Conservation (phyloP, 805 yeast genomes). For the Hanseniaspora jakobsenii region DNA sequence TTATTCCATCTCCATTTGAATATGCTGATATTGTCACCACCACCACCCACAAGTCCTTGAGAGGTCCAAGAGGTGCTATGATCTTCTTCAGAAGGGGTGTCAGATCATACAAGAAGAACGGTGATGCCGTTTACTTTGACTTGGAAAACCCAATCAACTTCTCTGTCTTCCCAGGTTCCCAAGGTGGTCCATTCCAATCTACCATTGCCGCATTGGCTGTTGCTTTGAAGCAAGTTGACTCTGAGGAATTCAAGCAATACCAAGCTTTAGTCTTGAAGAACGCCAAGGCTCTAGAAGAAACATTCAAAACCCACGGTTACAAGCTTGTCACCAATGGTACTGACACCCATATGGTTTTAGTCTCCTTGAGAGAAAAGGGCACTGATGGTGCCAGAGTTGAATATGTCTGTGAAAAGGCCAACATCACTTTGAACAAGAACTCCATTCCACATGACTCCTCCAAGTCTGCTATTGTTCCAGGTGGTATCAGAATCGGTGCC, state of each 20-base stretch:
- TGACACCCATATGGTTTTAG: constrained; percentile 91
- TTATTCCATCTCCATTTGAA: constrained; percentile 91
- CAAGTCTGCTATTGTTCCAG: constrained; percentile 88
- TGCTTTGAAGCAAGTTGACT: constrained; percentile 85
- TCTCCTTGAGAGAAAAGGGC: constrained; percentile 75
- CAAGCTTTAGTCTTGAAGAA: constrained; percentile 79
- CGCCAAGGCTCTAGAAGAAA: constrained; percentile 70
- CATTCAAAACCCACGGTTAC: constrained; percentile 62
- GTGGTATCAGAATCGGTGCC: constrained; percentile 94
- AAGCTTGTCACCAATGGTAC: constrained; percentile 87
- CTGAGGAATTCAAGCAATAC: constrained; percentile 83
- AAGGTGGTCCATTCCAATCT: constrained; percentile 99
- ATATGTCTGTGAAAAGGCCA: constrained; percentile 83
- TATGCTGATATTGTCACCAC: constrained; percentile 96
- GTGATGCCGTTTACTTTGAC: constrained; percentile 82
- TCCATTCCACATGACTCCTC: constrained; percentile 85
- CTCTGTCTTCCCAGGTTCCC: constrained; percentile 99
- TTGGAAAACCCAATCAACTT: constrained; percentile 92
- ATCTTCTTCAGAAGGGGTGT: constrained; percentile 96
- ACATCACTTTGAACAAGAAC: constrained; percentile 94
- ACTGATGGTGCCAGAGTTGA: constrained; percentile 97
- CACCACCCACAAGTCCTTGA: constrained; percentile 94
- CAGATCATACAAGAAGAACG: constrained; percentile 78
- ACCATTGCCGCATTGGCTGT: constrained; percentile 95
- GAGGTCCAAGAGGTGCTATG: constrained; percentile 99